Evolutionary conservation across 108 stramenopile genomes (phyloP).

Genomic region (Pseudonitzschia delicatissima): DNA sequence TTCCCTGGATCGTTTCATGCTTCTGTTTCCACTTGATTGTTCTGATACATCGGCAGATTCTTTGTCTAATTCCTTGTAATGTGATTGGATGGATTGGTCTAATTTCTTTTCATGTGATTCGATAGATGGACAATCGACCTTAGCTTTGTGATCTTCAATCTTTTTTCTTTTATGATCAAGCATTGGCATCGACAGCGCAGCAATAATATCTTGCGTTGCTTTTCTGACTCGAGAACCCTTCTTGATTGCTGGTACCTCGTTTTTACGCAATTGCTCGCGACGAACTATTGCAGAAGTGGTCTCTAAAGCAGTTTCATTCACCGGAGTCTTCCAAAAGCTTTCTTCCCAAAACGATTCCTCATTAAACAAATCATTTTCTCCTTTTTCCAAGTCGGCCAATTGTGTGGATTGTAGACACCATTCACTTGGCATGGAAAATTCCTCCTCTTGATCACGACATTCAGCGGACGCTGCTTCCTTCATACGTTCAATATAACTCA

Average conservation of each 20-base stretch:
- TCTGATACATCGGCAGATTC: neutral
- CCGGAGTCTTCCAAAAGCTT: neutral
- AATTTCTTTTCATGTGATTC: neutral
- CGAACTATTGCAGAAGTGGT: too few relatives aligned
- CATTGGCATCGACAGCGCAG: neutral
- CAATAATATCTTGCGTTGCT: too few relatives aligned
- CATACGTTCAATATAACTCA: too few relatives aligned
- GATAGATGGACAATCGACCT: neutral
- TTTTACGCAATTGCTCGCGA: too few relatives aligned
- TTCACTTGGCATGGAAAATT: neutral
- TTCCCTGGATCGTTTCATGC: too few relatives aligned
- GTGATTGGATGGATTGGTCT: neutral
- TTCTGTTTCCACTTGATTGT: too few relatives aligned
- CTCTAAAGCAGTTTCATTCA: too few relatives aligned
- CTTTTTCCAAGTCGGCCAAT: neutral
- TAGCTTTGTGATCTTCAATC: neutral
- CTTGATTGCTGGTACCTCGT: too few relatives aligned
- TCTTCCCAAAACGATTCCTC: neutral
- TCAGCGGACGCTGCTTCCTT: too few relatives aligned
- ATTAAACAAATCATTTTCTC: neutral
- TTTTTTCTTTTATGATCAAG: neutral
- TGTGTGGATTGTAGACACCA: neutral
- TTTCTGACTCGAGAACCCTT: too few relatives aligned
- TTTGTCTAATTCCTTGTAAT: neutral
- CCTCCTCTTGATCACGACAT: neutral